A percentile compares a stretch with the other conserved stretches of the same genome.
Conservation (phyloP, 1,284 basidiomycete species). For the Flammula alnicola region DNA sequence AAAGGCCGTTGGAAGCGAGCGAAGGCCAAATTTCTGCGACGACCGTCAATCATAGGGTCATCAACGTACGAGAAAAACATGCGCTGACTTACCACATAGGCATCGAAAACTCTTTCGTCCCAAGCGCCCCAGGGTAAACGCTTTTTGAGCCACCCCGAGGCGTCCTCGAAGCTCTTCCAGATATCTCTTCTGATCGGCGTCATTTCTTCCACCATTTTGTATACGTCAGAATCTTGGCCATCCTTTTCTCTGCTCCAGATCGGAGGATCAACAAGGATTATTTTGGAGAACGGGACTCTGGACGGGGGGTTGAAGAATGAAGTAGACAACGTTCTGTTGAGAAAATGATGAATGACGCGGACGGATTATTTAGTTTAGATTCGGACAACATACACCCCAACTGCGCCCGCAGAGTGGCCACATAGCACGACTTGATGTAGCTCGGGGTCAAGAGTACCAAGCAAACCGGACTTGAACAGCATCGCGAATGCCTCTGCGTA, state of each 20-base stretch:
- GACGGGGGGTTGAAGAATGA: constrained; percentile 34
- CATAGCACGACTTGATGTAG: constrained; percentile 31
- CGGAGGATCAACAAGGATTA: constrained; percentile 34
- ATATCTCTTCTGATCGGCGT: constrained; percentile 30
- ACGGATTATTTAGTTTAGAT: not conserved
- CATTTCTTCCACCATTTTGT: constrained; percentile 27
- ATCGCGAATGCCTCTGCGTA: constrained; percentile 34
- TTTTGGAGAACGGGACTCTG: constrained; percentile 27
- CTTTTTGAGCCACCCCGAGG: constrained; percentile 28
- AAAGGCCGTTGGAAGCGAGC: constrained; percentile 36
- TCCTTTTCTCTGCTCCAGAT: constrained; percentile 26
- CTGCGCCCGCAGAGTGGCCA: constrained; percentile 36
- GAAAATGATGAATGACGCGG: too few relatives aligned
- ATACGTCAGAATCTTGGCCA: constrained; percentile 29
- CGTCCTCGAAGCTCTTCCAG: constrained; percentile 32
- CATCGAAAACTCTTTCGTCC: constrained; percentile 47
- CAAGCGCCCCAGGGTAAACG: constrained; percentile 39
- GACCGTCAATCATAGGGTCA: not conserved
- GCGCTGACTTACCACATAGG: constrained; percentile 43
- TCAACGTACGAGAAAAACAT: not conserved
- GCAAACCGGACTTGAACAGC: constrained; percentile 30
- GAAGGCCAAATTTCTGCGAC: constrained; percentile 47
- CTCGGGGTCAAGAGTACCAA: constrained; percentile 25
- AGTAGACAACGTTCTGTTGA: constrained; percentile 31
- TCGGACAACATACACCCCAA: constrained; percentile 29